These are phyloP conservation scores for Hirschfeldia incana DNA, from an alignment of 345 rosid species.

Conservation along the genomic window DNA sequence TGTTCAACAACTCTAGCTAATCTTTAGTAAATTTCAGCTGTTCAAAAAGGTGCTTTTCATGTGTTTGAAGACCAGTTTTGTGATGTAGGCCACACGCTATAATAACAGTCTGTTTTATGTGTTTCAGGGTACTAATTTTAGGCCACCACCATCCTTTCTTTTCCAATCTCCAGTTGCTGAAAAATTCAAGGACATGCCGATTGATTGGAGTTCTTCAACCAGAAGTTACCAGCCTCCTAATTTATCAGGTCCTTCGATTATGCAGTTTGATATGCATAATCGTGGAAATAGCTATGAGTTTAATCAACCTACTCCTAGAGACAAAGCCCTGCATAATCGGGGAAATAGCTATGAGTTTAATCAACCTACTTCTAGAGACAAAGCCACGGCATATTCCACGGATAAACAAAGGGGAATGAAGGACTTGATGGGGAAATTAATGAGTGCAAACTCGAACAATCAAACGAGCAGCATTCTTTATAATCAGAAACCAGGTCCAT, in stretches of 20 bases:
- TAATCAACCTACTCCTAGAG: constrained; percentile 50
- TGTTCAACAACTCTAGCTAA: constrained; percentile 11
- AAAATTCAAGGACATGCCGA: constrained; percentile 53
- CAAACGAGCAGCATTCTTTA: constrained; percentile 38
- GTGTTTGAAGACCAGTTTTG: neutral
- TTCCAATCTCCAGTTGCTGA: constrained; percentile 53
- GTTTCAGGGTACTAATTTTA: constrained; percentile 60
- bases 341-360: constrained; percentile 55
- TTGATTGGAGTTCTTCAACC: constrained; percentile 65
- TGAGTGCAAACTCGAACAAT: constrained; percentile 58
- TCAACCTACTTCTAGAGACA: constrained; percentile 48
- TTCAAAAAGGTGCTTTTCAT: constrained; percentile 16
- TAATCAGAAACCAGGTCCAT: constrained; percentile 72
- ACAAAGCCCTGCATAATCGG: constrained; percentile 48
- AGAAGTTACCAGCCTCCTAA: constrained; percentile 79
- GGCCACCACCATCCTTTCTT: constrained; percentile 48
- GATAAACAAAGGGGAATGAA: constrained; percentile 57
- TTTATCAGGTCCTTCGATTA: constrained; percentile 56
- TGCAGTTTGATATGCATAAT: constrained; percentile 56
- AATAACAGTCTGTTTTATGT: constrained; percentile 31
- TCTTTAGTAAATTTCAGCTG: constrained; percentile 13
- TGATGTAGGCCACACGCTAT: constrained; percentile 3
- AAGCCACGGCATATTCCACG: constrained; percentile 46
- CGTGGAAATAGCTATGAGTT: constrained; percentile 50
- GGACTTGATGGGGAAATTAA: constrained; percentile 56